Evolutionary conservation across 345 rosid species (phyloP).

Genomic region (Hibiscus tridactylites): DNA sequence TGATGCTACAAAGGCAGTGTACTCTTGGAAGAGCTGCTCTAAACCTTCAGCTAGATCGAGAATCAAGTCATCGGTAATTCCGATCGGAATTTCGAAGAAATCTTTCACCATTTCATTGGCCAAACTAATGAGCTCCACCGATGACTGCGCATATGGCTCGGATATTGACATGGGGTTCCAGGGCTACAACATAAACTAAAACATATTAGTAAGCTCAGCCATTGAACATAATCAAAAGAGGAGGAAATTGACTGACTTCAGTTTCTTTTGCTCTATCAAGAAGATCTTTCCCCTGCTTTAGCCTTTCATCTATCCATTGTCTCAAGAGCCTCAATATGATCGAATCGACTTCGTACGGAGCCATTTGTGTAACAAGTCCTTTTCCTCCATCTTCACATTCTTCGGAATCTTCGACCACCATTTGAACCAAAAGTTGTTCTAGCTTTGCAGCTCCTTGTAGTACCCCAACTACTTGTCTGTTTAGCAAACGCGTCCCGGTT

Average conservation of each 20-base stretch:
- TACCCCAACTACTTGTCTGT: conserved; percentile 49
- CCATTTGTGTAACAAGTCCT: conserved; percentile 68
- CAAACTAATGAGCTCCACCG: conserved; percentile 57
- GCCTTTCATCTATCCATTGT: conserved; percentile 58
- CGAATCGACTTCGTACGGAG: conserved; percentile 72
- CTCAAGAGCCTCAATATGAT: conserved; percentile 44
- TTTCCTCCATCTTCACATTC: conserved; percentile 88
- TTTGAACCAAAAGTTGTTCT: conserved; percentile 69
- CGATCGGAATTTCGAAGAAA: conserved; percentile 74
- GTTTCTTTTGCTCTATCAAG: conserved; percentile 56
- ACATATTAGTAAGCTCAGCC: neutral
- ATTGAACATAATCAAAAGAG: neutral
- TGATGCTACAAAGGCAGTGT: conserved; percentile 56
- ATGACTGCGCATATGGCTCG: conserved; percentile 79
- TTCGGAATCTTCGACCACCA: conserved; percentile 78
- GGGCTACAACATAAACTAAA: conserved; percentile 35
- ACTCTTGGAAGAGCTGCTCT: conserved; percentile 61
- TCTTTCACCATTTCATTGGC: conserved; percentile 60
- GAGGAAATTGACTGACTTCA: conserved; percentile 35
- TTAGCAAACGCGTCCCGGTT: conserved; percentile 33
- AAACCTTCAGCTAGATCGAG: conserved; percentile 67
- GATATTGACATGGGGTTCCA: conserved; percentile 93
- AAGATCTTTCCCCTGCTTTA: conserved; percentile 39
- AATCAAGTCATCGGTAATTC: conserved; percentile 67
- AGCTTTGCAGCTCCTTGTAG: conserved; percentile 75